Evolutionary conservation across 2,329 filamentous ascomycete genomes (phyloP).

Genomic region (Aspergillus ustus): DNA sequence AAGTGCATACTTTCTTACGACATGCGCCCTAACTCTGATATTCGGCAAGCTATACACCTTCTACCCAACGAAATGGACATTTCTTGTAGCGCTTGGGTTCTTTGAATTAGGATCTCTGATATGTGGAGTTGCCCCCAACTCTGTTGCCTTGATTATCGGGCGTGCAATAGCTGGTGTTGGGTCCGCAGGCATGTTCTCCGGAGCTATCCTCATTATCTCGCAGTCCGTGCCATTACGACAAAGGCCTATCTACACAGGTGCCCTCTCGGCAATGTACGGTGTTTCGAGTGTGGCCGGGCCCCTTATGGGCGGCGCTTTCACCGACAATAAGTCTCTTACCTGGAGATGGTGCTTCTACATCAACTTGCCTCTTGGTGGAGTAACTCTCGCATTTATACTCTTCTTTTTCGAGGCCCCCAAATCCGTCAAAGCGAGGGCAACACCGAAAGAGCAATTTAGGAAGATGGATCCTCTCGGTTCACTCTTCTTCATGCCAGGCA

Average conservation of each 20-base stretch:
- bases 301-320: conserved; percentile 36
- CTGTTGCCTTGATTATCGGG: conserved; percentile 5
- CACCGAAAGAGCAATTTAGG: background rate
- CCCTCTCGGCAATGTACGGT: background rate
- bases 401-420: background rate
- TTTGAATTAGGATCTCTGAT: conserved; percentile 7
- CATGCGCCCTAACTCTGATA: background rate
- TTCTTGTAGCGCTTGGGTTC: background rate
- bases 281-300: background rate
- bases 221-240: background rate
- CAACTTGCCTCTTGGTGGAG: conserved; percentile 11
- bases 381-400: background rate
- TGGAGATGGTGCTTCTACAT: conserved; percentile 20
- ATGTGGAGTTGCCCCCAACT: conserved; percentile 8
- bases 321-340: background rate
- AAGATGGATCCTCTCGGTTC: conserved; percentile 10
- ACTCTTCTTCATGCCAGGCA: conserved; percentile 11
- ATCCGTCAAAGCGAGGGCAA: background rate
- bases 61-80: conserved; percentile 7
- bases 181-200: conserved; percentile 1
- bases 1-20: conserved; percentile 5
- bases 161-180: conserved; percentile 7
- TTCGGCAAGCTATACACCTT: conserved; percentile 8
- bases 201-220: background rate
- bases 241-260: background rate